Conservation (phyloP, 176 grass and related monocot species). For the Rhipidocladum racemiflorum region DNA sequence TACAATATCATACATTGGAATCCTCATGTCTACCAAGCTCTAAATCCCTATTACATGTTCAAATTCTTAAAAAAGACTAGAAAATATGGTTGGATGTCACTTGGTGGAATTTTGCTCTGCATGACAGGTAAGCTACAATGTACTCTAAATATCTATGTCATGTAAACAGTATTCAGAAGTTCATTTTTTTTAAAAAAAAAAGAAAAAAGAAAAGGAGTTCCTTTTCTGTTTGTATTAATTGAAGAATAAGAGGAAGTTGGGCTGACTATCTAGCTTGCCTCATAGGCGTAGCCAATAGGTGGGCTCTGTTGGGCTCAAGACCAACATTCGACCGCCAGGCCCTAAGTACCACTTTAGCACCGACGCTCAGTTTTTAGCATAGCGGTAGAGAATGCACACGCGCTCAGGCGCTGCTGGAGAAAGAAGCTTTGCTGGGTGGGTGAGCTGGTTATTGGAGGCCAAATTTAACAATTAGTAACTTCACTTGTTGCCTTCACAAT, state of each 20-base stretch:
- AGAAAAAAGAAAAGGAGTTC: not conserved
- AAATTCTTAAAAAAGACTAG: conserved; percentile 96
- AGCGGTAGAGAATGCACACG: no score
- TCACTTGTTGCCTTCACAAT: no score
- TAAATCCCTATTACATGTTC: conserved; percentile 87
- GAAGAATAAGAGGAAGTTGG: not conserved
- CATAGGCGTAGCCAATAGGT: no score
- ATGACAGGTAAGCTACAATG: conserved; percentile 67
- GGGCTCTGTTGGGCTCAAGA: no score
- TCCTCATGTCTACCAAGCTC: conserved; percentile 73
- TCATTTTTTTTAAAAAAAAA: no score
- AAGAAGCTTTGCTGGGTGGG: no score
- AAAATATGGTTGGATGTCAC: conserved; percentile 94
- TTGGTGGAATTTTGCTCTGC: conserved; percentile 96
- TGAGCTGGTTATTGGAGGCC: no score
- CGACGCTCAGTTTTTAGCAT: no score
- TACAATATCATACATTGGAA: conserved; percentile 96
- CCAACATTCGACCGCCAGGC: no score
- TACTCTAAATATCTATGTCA: conserved; percentile 8
- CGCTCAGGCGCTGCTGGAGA: no score
- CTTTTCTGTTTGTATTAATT: not conserved
- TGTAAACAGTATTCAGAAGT: not conserved
- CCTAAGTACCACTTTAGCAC: no score
- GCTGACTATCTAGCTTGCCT: conserved; percentile 10
- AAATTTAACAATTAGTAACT: no score